Percentiles rank a stretch among this genome's conserved stretches.
These are phyloP conservation scores for Nymphaea colorata DNA, from an alignment of 164 flowering plant species.

Conservation along the genomic window DNA sequence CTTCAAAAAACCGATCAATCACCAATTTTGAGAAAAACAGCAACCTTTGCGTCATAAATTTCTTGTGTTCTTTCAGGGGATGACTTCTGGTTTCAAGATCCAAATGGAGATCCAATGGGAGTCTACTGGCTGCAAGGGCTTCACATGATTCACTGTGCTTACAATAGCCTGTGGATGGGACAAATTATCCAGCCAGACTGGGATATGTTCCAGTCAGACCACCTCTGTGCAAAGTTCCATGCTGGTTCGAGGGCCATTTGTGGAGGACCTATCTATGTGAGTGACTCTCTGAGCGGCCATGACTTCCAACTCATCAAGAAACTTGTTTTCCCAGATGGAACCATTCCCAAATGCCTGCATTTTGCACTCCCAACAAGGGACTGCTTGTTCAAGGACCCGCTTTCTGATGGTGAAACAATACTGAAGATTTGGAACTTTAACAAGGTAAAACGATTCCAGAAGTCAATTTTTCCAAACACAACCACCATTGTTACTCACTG, in stretches of 20 bases:
- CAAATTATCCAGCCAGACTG: conserved; percentile 85
- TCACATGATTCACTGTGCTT: conserved; percentile 88
- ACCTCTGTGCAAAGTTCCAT: conserved; percentile 62
- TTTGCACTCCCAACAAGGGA: conserved; percentile 83
- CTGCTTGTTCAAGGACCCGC: conserved; percentile 73
- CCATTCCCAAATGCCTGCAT: conserved; percentile 62
- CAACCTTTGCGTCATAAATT: not conserved
- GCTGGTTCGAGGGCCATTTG: conserved; percentile 85
- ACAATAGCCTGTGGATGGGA: conserved; percentile 93
- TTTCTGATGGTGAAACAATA: conserved; percentile 52
- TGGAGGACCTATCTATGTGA: conserved; percentile 78
- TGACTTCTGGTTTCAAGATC: conserved; percentile 95
- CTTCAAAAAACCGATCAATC: not conserved
- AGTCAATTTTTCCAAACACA: not conserved
- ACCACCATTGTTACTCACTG: no score
- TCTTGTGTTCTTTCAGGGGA: conserved; percentile 36
- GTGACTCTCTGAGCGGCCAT: conserved; percentile 67
- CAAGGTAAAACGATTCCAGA: conserved; percentile 34
- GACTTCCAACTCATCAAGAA: conserved; percentile 57
- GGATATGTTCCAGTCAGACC: conserved; percentile 96
- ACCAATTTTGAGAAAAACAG: not conserved
- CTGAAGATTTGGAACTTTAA: conserved; percentile 90
- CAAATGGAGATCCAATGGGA: conserved; percentile 86
- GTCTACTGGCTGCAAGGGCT: conserved; percentile 89
- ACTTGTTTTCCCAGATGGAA: conserved; percentile 76